phyloP scores from a whole-genome alignment of 768 basidiomycete genomes.

The Kwoniella europaea region DNA sequence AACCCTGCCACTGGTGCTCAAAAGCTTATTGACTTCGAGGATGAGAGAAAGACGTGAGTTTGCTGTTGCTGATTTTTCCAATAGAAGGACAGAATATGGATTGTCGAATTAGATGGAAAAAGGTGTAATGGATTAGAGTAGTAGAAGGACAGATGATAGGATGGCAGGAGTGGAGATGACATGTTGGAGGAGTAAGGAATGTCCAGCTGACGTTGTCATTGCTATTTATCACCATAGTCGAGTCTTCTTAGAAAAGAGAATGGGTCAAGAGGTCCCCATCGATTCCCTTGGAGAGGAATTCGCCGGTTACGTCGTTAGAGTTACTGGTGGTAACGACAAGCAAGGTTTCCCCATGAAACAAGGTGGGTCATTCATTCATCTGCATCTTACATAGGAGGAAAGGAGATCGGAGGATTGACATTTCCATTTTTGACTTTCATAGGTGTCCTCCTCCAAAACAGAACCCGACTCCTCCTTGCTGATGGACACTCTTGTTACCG shows the following conservation, averaged over 20 bases:
- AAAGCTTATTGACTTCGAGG: conserved; percentile 93
- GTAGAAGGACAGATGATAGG: neutral
- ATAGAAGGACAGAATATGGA: neutral
- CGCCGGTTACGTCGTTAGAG: conserved; percentile 94
- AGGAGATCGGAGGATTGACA: too few relatives aligned
- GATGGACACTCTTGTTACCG: conserved; percentile 99
- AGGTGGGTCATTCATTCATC: conserved; percentile 61
- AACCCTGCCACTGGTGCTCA: conserved; percentile 97
- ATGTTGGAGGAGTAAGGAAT: conserved; percentile 1
- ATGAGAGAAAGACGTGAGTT: conserved; percentile 68
- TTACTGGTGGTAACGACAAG: conserved; percentile 94
- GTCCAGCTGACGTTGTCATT: conserved; percentile 24
- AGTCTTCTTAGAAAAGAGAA: conserved; percentile 96
- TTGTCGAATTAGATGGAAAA: conserved; percentile 1
- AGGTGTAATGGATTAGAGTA: neutral
- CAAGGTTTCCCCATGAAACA: conserved; percentile 77
- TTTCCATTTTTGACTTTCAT: neutral
- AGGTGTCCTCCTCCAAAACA: conserved; percentile 81
- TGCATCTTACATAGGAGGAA: too few relatives aligned
- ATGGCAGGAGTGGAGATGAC: neutral
- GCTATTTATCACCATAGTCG: conserved; percentile 64
- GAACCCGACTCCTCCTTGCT: conserved; percentile 88
- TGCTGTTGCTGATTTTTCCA: neutral
- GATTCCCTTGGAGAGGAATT: conserved; percentile 93
- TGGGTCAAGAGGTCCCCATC: conserved; percentile 89